Base-by-base conservation (phyloP, 495 filamentous ascomycete species). In the Cetradonia linearis region DNA sequence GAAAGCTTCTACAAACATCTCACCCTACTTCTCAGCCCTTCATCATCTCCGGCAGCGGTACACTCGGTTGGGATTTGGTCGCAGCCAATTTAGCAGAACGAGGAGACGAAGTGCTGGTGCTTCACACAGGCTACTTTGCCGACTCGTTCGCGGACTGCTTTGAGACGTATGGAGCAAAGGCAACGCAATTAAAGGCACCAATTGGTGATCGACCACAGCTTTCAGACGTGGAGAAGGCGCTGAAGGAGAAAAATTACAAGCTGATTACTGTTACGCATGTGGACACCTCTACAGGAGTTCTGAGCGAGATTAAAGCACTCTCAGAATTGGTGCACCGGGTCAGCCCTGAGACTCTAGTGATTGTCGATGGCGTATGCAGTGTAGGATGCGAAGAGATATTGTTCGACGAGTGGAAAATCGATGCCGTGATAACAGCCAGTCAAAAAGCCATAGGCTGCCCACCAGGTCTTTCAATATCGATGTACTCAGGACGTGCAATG, bases 391-490 rank as follows among this genome's bases (percentile, higher is more conserved):
- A 98, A 74, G 91, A 96, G 73, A 91, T 98, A 65, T 83, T 82
- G 27, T 97, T 98, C 72, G 93, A 97, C 70, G 86, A 86, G 60
- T 97, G 93, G 93, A 85, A 83, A 47, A 76, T 98, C 38, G 93
- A 98, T 71, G 89, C 86, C 63, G 92, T 96, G 13, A 76, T 97
- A 60, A 96, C 93, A 2, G 93, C 93, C 42, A 89, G 84, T 64
- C 93, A 98, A 72, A 98, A 98, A 79, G 93, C 86, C 55, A 94
- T 98, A 63, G 93, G 93, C 46, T 91, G 87, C 69, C 93, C 93
- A 2, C 93, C 93, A 27, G 93, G 93, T 60, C 78, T 98, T 40
- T 90, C 85, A 64, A 96, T 98, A 69, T 78, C 93, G 57, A 93
- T 96, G 86, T 85, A 83, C 65, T 94, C 88, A 65, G 90, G 87